Evolutionary conservation across 306 rosid species (phyloP).

Genomic region (Phaseolus lunatus): DNA sequence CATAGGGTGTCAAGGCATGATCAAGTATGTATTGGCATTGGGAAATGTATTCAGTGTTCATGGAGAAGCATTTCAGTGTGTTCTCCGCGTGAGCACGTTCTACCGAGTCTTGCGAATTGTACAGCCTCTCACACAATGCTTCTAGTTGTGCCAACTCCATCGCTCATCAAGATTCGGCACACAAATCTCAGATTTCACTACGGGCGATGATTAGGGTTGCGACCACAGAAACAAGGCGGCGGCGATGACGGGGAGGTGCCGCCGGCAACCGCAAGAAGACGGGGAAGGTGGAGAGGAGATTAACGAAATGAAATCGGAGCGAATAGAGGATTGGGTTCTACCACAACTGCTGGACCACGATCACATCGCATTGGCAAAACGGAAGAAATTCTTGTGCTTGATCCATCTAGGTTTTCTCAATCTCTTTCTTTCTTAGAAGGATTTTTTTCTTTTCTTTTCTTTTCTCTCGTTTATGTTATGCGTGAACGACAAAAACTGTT

Average conservation of each 20-base stretch:
- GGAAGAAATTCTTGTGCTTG: slow-evolving; percentile 28
- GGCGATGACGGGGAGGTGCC: slow-evolving; percentile 23
- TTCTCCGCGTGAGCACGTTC: slow-evolving; percentile 70
- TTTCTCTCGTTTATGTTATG: slow-evolving; percentile 34
- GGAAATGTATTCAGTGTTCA: slow-evolving; percentile 64
- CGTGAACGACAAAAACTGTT: slow-evolving; percentile 32
- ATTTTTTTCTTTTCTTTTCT: not conserved
- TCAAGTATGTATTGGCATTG: slow-evolving; percentile 71
- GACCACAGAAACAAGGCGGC: slow-evolving; percentile 12
- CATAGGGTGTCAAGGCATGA: slow-evolving; percentile 65
- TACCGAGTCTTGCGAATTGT: slow-evolving; percentile 69
- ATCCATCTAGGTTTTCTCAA: slow-evolving; percentile 55
- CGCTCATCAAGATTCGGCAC: not conserved
- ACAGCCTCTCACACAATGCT: slow-evolving; percentile 67
- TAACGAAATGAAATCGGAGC: slow-evolving; percentile 30
- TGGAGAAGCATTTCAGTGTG: slow-evolving; percentile 60
- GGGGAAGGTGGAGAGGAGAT: not conserved
- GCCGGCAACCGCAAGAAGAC: slow-evolving; percentile 37
- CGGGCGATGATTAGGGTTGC: not conserved
- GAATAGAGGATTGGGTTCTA: slow-evolving; percentile 19
- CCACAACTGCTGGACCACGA: not conserved
- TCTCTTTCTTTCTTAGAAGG: slow-evolving; percentile 32
- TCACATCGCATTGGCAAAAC: slow-evolving; percentile 40
- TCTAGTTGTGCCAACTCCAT: slow-evolving; percentile 70
- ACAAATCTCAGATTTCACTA: slow-evolving; percentile 4